Base-by-base conservation (phyloP, 768 basidiomycete species). In the Macrolepiota albuminosa region DNA sequence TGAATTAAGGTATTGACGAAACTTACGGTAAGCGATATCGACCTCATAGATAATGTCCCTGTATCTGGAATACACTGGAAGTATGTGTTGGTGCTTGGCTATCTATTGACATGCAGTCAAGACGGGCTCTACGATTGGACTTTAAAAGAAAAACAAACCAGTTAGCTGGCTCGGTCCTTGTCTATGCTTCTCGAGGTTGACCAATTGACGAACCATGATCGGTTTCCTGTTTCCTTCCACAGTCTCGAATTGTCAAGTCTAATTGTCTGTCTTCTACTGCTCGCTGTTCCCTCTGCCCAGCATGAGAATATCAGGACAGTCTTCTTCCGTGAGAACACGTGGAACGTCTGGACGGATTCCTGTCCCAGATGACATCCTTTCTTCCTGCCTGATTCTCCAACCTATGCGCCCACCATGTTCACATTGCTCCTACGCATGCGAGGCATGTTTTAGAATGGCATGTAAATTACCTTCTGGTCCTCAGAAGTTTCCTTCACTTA, bases 301-400 rank as follows among this genome's bases (percentile, higher is more conserved):
- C 2, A 33, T 53, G 51, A 53, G 31, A 47, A 36, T 29, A 14
- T 24, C 36, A n/a, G 24, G 36, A 5, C 52, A 26, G 13, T 34
- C 36, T 56, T 56, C 50, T 21, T 50, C 36, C 50, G 26, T 52
- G 36, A 40, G 33, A 48, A 59, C 58, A 63, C 55, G 55, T 63
- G 61, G 11, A 45, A 62, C 39, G 39, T 57, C 42, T 57, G 33
- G 50, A 48, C 55, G 56, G 49, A 46, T 56, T 54, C 37, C 16
- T 16, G 47, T 21, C 43, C 51, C 13, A 36, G 16, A 49, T 37
- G 46, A 34, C 26, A 37, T 29, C 37, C 7, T 36, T 37, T 53
- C 14, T 40, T 40, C 51, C 1, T 26, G 11, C 36, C 31, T 7
- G 50, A 36, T 53, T 33, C 48, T 49, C 31, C 43, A 24, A 24